Base-by-base conservation (phyloP, 2,329 filamentous ascomycete species). In the Clarireedia monteithiana region DNA sequence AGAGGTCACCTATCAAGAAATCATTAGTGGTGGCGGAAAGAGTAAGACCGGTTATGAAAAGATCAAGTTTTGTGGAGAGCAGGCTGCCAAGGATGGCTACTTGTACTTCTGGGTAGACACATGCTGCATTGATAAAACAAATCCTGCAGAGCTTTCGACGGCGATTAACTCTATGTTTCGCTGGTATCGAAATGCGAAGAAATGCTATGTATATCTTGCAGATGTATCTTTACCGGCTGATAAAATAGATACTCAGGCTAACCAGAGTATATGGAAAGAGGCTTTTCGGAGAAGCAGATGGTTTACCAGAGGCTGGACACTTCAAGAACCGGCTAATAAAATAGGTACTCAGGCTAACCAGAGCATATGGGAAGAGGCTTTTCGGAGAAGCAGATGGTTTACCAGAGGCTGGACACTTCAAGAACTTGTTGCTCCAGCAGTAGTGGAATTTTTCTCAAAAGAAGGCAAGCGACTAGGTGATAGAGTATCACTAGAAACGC, bases 41-140 rank as follows among this genome's bases (percentile, higher is more conserved):
- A 38, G 34, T 14, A 62, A 62, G 51, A 17, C 51, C 36, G 55
- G 59, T 23, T 27, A 27, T 7, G 7, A 27, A 27, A 27, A 27
- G 26, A 6, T 27, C 26, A 5, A 27, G 7, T 27, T 27, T 7
- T 27, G 26, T 7, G 26, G 26, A 5, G 26, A 60, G 48, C 60
- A 62, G 24, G 56, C 60, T 4, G 36, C 14, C 23, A 48, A 45
- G 12, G 45, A 60, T 36, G 48, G 59, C 14, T 53, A 55, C 1
- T 4, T 20, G n/a, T 50, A 50, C 48, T 48, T 23, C 27, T 62
- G 57, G 59, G 48, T 59, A 1, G 60, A 62, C 44, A 63, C 58
- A 4, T 62, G 60, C 30, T 62, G 58, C 51, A 63, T 63, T 34
- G 58, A 63, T 27, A 63, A 63, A 48, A 36, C 45, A 1, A 54